Evolutionary conservation across 1,139 yeast species (phyloP).

Genomic region (Hansenula lynferdii): DNA sequence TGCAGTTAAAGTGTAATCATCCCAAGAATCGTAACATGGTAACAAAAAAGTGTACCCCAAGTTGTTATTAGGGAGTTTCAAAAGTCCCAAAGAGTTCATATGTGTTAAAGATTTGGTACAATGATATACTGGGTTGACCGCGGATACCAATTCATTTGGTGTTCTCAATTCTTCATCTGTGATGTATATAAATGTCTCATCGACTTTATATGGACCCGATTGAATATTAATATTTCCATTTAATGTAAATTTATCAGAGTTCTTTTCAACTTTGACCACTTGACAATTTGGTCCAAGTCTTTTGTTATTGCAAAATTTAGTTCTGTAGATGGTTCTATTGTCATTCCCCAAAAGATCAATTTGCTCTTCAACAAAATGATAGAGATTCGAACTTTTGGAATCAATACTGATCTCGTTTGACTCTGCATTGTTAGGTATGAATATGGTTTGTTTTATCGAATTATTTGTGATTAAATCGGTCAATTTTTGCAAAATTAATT

Average conservation of each 20-base stretch:
- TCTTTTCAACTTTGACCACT: constrained; percentile 33
- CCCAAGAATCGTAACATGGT: constrained; percentile 82
- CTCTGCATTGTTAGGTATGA: constrained; percentile 43
- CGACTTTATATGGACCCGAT: constrained; percentile 39
- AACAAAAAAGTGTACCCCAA: constrained; percentile 72
- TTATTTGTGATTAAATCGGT: constrained; percentile 53
- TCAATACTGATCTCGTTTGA: constrained; percentile 27
- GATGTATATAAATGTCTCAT: constrained; percentile 58
- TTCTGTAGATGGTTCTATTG: constrained; percentile 34
- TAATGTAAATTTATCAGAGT: constrained; percentile 43
- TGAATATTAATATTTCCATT: constrained; percentile 42
- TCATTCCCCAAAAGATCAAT: constrained; percentile 26
- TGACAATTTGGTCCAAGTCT: constrained; percentile 43
- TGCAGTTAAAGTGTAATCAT: constrained; percentile 53
- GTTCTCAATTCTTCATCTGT: constrained; percentile 53
- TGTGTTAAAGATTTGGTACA: constrained; percentile 49
- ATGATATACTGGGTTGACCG: constrained; percentile 50
- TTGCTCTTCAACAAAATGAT: constrained; percentile 62
- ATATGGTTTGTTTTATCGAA: constrained; percentile 39
- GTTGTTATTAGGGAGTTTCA: constrained; percentile 38
- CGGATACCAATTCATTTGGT: constrained; percentile 48
- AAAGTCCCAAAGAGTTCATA: constrained; percentile 42
- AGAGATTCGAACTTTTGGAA: constrained; percentile 40
- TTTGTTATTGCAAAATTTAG: constrained; percentile 37
- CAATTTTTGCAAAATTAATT: constrained; percentile 60